Conservation (phyloP, 345 rosid genomes). For the Bruguiera gymnorhiza region DNA sequence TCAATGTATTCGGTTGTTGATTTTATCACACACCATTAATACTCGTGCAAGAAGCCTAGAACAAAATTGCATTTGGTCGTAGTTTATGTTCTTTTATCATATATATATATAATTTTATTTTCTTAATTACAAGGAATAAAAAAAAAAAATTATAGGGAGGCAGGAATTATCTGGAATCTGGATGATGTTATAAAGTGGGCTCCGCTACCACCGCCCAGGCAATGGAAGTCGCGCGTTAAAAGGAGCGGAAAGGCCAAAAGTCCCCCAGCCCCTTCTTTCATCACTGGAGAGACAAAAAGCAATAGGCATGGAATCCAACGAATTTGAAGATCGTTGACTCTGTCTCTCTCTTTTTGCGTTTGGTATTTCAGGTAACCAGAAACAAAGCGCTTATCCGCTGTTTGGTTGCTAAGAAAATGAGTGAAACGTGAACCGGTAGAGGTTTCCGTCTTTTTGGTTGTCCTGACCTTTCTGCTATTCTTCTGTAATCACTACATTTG, state of each 20-base stretch:
- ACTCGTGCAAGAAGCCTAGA: too few species aligned
- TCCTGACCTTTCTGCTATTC: neutral
- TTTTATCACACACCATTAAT: too few species aligned
- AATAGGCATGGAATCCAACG: conserved; percentile 40
- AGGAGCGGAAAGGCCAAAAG: conserved; percentile 16
- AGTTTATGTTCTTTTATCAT: too few species aligned
- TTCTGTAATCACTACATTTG: too few species aligned
- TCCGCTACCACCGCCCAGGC: neutral
- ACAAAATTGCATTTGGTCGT: too few species aligned
- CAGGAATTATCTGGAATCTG: too few species aligned
- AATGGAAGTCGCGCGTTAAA: neutral
- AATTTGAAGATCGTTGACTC: conserved; percentile 31
- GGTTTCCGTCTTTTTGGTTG: neutral
- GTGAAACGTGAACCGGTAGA: neutral
- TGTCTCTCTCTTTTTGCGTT: neutral
- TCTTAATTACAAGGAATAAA: too few species aligned
- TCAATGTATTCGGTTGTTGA: too few species aligned
- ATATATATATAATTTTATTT: too few species aligned
- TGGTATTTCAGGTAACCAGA: neutral
- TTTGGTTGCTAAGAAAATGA: conserved; percentile 14
- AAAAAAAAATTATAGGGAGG: too few species aligned
- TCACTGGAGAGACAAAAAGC: too few species aligned
- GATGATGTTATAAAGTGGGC: neutral
- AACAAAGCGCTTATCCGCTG: neutral
- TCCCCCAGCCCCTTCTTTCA: too few species aligned